Evolutionary conservation across 2,329 filamentous ascomycete genomes (phyloP).

Genomic region (Colletotrichum zoysiae): DNA sequence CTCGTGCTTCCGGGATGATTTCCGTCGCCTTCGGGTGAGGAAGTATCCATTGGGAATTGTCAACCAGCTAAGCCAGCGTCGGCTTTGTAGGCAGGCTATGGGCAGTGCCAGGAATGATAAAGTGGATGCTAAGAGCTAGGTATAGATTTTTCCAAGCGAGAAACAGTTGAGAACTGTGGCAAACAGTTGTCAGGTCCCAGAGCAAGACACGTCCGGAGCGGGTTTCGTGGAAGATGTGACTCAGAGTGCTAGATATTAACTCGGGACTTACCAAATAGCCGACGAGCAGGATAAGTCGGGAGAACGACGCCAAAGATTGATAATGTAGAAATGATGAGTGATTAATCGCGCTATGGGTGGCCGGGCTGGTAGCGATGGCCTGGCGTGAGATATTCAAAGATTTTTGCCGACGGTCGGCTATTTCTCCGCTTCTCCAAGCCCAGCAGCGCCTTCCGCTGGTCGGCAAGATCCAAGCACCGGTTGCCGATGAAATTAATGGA

Average conservation of each 20-base stretch:
- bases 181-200: not conserved
- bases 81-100: constrained; percentile 17
- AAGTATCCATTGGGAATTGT: constrained; percentile 30
- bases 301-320: too few relatives aligned
- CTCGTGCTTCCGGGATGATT: constrained; percentile 11
- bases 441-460: not conserved
- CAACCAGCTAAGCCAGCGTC: constrained; percentile 7
- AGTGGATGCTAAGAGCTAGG: constrained; percentile 23
- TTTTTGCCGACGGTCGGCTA: constrained; percentile 38
- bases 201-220: not conserved
- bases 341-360: not conserved
- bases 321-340: not conserved
- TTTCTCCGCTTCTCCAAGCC: not conserved
- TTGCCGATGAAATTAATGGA: constrained; percentile 20
- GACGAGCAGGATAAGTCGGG: not conserved
- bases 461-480: constrained; percentile 28
- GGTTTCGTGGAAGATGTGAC: not conserved
- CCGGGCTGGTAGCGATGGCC: not conserved
- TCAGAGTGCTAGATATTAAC: not conserved
- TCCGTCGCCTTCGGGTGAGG: constrained; percentile 23
- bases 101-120: not conserved
- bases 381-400: not conserved
- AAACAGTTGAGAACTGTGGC: not conserved
- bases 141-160: too few relatives aligned
- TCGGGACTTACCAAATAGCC: not conserved